Percentiles rank a stretch among this genome's conserved stretches.
These are phyloP conservation scores for Phytophthora fragariae DNA, from an alignment of 352 stramenopile genomes.

Conservation along the genomic window DNA sequence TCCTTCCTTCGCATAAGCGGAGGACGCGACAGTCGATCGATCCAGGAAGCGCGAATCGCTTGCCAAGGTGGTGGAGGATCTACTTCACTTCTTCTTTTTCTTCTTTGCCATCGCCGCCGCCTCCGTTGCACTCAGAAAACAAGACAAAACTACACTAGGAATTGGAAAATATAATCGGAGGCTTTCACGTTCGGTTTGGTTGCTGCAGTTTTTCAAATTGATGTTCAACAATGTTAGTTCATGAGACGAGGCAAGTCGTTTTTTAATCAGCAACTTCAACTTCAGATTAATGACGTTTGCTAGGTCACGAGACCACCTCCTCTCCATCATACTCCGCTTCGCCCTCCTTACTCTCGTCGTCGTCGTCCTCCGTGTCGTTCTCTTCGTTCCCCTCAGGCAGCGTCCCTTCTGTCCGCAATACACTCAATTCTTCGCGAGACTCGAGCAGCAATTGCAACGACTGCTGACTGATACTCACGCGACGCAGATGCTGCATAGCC, in stretches of 20 bases:
- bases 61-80: not conserved
- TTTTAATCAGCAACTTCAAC: conserved; percentile 21
- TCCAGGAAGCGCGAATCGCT: not conserved
- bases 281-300: conserved; percentile 23
- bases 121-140: conserved; percentile 36
- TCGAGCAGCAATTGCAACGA: conserved; percentile 26
- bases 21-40: conserved; percentile 11
- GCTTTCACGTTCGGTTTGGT: conserved; percentile 13
- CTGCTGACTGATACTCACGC: conserved; percentile 47
- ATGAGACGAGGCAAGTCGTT: conserved; percentile 20
- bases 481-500: conserved; percentile 69
- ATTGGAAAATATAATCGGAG: conserved; percentile 34
- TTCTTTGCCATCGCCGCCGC: conserved; percentile 18
- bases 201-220: not conserved
- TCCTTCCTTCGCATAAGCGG: conserved; percentile 72
- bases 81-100: conserved; percentile 15
- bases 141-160: conserved; percentile 37
- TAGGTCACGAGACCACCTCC: conserved; percentile 4
- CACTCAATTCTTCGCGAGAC: conserved; percentile 16
- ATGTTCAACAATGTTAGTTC: not conserved
- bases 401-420: conserved; percentile 8
- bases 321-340: conserved; percentile 23
- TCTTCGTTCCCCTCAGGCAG: conserved; percentile 38
- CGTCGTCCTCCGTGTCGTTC: conserved; percentile 36
- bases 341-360: conserved; percentile 28